Evolutionary conservation across 2,329 filamentous ascomycete genomes (phyloP).

Genomic region (Colletotrichum agaves): DNA sequence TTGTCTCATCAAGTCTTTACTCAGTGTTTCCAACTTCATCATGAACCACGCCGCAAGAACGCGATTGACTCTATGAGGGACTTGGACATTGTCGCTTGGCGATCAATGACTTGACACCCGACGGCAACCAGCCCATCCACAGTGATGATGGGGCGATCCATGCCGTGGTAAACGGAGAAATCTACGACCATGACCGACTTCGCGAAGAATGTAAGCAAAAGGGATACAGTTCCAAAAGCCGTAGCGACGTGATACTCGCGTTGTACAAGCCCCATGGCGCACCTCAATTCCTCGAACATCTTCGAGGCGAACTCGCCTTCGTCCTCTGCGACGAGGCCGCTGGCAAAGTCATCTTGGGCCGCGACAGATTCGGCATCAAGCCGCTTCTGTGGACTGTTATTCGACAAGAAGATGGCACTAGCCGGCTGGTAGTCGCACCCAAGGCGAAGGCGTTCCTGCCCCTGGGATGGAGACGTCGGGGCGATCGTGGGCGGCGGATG

Average conservation of each 20-base stretch:
- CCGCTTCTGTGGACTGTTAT: slow-evolving; percentile 61
- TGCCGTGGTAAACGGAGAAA: slow-evolving; percentile 68
- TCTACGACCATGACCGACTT: slow-evolving; percentile 63
- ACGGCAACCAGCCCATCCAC: slow-evolving; percentile 58
- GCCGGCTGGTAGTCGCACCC: slow-evolving; percentile 57
- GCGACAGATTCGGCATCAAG: slow-evolving; percentile 69
- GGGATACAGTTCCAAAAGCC: slow-evolving; percentile 55
- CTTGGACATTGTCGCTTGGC: slow-evolving; percentile 61
- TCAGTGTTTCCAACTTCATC: background rate
- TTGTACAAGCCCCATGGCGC: slow-evolving; percentile 61
- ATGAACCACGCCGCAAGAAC: no score
- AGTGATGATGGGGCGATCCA: slow-evolving; percentile 53
- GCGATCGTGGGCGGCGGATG: slow-evolving; percentile 57
- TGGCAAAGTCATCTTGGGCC: slow-evolving; percentile 54
- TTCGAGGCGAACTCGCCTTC: slow-evolving; percentile 65
- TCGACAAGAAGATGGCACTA: slow-evolving; percentile 9
- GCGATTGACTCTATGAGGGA: background rate
- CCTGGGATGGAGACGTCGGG: slow-evolving; percentile 62
- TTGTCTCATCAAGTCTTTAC: background rate
- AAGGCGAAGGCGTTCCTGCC: slow-evolving; percentile 65
- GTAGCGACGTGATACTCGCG: slow-evolving; percentile 62
- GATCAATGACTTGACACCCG: slow-evolving; percentile 61
- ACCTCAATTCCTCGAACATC: slow-evolving; percentile 47
- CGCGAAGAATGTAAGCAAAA: slow-evolving; percentile 48
- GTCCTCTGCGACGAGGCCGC: slow-evolving; percentile 58